Conservation (phyloP, 2,329 filamentous ascomycete species). For the Stylonectria norvegica region DNA sequence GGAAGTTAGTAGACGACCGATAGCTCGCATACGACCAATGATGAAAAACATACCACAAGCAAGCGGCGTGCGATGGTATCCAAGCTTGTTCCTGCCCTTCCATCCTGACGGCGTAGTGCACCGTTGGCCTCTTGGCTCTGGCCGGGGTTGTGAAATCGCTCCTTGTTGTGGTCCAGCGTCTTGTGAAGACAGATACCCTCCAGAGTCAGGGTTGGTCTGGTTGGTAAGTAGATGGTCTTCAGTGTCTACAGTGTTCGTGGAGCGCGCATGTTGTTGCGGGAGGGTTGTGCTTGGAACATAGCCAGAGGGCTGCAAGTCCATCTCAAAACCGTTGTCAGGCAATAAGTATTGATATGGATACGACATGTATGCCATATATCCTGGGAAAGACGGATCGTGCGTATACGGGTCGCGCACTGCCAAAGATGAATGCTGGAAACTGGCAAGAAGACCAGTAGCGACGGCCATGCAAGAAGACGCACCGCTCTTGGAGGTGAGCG, state of each 20-base stretch:
- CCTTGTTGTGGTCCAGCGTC: slow-evolving; percentile 43
- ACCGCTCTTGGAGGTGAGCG: slow-evolving; percentile 2
- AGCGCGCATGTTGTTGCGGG: slow-evolving; percentile 30
- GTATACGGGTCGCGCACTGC: slow-evolving; percentile 10
- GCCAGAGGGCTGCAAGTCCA: slow-evolving; percentile 39
- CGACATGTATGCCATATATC: slow-evolving; percentile 37
- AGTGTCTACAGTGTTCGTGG: slow-evolving; percentile 31
- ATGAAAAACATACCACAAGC: slow-evolving; percentile 96
- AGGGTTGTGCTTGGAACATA: slow-evolving; percentile 32
- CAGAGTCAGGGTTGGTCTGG: slow-evolving; percentile 37
- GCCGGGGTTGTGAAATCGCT: slow-evolving; percentile 31
- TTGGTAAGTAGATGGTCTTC: slow-evolving; percentile 34
- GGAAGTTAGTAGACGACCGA: slow-evolving; percentile 3
- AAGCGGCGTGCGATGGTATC: slow-evolving; percentile 91
- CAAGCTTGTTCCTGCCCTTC: slow-evolving; percentile 79
- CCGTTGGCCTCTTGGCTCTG: too few species aligned
- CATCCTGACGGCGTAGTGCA: too few species aligned
- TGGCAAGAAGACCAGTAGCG: slow-evolving; percentile 10
- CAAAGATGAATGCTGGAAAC: slow-evolving; percentile 12
- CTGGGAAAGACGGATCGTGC: slow-evolving; percentile 7
- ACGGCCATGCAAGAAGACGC: slow-evolving; percentile 18
- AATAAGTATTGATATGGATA: slow-evolving; percentile 49
- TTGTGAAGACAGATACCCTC: slow-evolving; percentile 50
- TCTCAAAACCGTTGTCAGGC: slow-evolving; percentile 39
- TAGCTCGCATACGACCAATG: too few species aligned